Conservation (phyloP, 345 rosid species). For the Syzygium aqueum region DNA sequence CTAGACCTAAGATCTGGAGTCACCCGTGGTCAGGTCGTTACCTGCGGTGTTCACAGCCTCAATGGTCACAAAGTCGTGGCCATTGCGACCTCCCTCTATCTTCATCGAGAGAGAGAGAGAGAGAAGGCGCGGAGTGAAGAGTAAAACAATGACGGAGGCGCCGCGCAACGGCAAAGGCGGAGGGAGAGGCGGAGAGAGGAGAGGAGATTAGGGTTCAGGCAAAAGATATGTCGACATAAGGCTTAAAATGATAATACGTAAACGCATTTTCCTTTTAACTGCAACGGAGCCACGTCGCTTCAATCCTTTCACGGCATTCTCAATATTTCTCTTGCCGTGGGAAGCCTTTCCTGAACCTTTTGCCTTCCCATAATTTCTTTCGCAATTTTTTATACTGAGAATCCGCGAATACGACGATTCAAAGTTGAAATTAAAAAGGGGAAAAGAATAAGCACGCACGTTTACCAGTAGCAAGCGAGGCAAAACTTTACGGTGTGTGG, state of each 20-base stretch:
- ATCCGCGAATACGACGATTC: background rate
- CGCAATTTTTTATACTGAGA: background rate
- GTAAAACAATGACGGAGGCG: background rate
- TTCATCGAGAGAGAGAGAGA: background rate
- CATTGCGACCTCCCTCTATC: background rate
- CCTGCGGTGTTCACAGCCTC: background rate
- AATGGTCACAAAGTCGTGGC: background rate
- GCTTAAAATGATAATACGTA: background rate
- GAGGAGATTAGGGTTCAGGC: no score
- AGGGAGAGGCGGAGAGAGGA: background rate
- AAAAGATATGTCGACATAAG: no score
- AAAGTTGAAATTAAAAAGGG: background rate
- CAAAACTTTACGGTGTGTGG: background rate
- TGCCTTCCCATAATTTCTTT: background rate
- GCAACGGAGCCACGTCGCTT: background rate
- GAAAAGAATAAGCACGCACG: background rate
- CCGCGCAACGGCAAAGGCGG: background rate
- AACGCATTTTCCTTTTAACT: background rate
- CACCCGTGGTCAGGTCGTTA: background rate
- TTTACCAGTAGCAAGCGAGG: background rate
- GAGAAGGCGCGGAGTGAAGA: background rate
- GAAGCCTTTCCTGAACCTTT: background rate
- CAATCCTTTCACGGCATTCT: background rate
- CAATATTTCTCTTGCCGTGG: background rate
- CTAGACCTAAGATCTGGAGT: background rate